Base-by-base conservation (phyloP, 345 rosid genomes). In the Dovyalis caffra region DNA sequence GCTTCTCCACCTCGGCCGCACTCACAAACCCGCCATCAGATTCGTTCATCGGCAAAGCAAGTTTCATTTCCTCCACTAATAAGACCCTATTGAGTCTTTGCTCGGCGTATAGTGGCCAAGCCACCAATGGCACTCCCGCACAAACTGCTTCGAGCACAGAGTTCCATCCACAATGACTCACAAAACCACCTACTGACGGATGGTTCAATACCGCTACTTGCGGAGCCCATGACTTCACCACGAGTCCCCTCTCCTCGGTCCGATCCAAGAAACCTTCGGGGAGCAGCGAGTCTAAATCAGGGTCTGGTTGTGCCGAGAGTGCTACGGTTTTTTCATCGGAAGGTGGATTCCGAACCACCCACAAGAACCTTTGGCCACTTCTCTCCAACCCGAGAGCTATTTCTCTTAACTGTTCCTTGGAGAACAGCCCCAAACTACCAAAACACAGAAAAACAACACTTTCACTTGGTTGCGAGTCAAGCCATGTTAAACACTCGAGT, bases 151-250 rank as follows among this genome's bases (percentile, higher is more conserved):
- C 96, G 0, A 91, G 86, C 45, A 83, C 78, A 0, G 92, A 88
- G 75, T 89, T 91, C 93, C 91, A 91, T 7, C 95, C 91, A 38
- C 91, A 83, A 74, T 89, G 93, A 61, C 83, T 89, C 26, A 89
- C 90, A 49, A 91, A 91, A 28, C 91, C 91, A 2, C 90, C 89
- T 0, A 86, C 74, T 0, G 91, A 78, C 9, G 66, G 76, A 34
- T 86, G 91, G 35, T 68, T 86, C 77, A 87, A 64, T 33, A 89
- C 84, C 16, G 78, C 85, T 65, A 87, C 84, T 69, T 91, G 93
- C 2, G 90, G 91, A 0, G 88, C 90, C 91, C 91, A 89, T 2
- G 84, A 79, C 75, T 84, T 82, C 67, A 88, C 79, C 43, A 85
- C 86, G 68, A 83, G 61, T 6, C 96, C 93, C 76, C 71, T 81